Evolutionary conservation across 805 yeast genomes (phyloP), one percentile per base, ranked within the genome.

Genomic region (Barnettozyma californica): DNA sequence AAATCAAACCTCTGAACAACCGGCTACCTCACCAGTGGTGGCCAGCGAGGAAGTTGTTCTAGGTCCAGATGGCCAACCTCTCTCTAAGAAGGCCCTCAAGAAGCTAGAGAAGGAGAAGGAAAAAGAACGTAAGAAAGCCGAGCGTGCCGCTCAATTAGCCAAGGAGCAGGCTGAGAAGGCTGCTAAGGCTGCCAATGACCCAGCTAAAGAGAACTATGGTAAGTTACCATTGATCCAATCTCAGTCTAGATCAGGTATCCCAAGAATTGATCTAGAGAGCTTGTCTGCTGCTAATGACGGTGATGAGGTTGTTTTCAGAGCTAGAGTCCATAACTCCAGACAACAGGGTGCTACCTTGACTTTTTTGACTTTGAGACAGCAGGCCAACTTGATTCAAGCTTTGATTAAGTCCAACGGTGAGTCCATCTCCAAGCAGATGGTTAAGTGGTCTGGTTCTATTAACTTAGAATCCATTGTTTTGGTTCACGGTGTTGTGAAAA

Each of bases 271-370:
- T 56, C 73, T 94, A 58, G 62, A 67, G 44, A 72, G 75, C 35
- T 72, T 87, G 58, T 72, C 79, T 52, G 77, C 80, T 48, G 77
- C 77, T 52, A 61, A 74, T 61, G 95, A 83, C 54, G 96, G 92
- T 49, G 77, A 82, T 58, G 80, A 80, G 56, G 87, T 94, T 48
- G 74, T 86, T 13, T 81, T 95, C 73, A 83, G 99, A 71, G 98
- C 98, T 42, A 82, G 99, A 72, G 78, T 91, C 41, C 98, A 94
- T 69, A 89, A 83, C 53, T 79, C 92, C 13, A 87, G 99, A 74
- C 86, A 89, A 65, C 98, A 92, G 69, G 96, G 97, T 68, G 96
- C 95, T 62, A 90, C 95, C 55, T 83, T 94, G 85, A 79, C 87
- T 46, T 94, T 94, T 68, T 70, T 92, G 60, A 81, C 95, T 23